These are phyloP conservation scores for Albizia julibrissin DNA, from an alignment of 306 rosid species.

Conservation along the genomic window DNA sequence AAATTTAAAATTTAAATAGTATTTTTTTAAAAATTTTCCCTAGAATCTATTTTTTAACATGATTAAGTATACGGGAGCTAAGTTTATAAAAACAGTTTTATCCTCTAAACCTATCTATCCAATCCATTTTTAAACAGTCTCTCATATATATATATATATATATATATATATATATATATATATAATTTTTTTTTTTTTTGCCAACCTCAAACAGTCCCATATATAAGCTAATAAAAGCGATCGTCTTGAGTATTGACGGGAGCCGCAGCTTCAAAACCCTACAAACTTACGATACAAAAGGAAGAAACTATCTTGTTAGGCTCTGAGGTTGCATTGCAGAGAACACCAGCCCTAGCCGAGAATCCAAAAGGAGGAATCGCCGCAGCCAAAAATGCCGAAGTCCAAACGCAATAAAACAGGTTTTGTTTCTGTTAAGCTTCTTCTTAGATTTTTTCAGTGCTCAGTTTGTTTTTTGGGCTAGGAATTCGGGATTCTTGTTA, in stretches of 20 bases:
- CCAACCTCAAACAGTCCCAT: too few species aligned
- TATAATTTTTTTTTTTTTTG: too few species aligned
- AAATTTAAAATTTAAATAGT: too few species aligned
- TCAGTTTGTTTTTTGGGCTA: not conserved
- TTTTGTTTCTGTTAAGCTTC: not conserved
- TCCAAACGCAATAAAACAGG: slow-evolving; percentile 12
- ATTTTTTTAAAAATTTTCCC: too few species aligned
- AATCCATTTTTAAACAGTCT: too few species aligned
- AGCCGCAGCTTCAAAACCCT: slow-evolving; percentile 11
- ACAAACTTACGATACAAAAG: not conserved
- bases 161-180: too few species aligned
- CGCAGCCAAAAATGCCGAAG: not conserved
- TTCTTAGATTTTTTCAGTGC: not conserved
- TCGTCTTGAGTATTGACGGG: not conserved
- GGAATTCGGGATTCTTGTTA: not conserved
- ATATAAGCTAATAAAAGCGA: not conserved
- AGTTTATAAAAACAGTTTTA: too few species aligned
- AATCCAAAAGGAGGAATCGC: not conserved
- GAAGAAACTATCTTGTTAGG: not conserved
- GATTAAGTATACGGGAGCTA: too few species aligned
- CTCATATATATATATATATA: too few species aligned
- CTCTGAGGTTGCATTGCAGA: too few species aligned
- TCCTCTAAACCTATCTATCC: too few species aligned
- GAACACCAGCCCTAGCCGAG: not conserved
- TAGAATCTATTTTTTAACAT: too few species aligned